Conservation (phyloP, 495 filamentous ascomycete genomes). For the Penicillium canariense region DNA sequence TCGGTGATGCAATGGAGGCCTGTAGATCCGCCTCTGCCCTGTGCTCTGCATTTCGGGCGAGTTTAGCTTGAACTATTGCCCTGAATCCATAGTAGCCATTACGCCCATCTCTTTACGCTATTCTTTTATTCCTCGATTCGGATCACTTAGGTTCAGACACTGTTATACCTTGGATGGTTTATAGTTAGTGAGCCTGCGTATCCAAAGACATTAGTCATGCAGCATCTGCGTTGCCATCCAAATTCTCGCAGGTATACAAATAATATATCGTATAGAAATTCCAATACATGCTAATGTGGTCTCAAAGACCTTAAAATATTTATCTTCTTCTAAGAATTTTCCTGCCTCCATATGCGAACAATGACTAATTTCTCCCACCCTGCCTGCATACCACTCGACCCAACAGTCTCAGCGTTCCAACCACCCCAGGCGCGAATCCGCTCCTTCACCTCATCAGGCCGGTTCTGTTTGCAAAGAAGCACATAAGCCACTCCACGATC, state of each 20-base stretch:
- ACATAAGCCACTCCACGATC: conserved; percentile 79
- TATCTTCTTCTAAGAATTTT: background rate
- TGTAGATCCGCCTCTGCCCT: background rate
- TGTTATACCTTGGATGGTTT: background rate
- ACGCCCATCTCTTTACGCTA: background rate
- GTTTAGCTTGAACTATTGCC: background rate
- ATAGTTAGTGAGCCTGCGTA: background rate
- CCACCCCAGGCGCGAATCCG: conserved; percentile 56
- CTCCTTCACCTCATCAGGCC: conserved; percentile 69
- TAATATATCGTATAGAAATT: background rate
- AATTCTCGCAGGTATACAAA: background rate
- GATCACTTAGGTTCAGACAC: background rate
- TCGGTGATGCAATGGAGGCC: background rate
- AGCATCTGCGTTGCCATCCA: background rate
- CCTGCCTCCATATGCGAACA: conserved; percentile 68
- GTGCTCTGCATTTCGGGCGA: background rate
- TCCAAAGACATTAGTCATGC: background rate
- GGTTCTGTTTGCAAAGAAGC: conserved; percentile 84
- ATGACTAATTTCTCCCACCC: conserved; percentile 91
- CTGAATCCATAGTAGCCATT: background rate
- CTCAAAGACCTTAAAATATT: background rate
- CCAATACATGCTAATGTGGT: background rate
- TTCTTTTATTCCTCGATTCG: background rate
- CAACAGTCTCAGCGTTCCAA: conserved; percentile 79
- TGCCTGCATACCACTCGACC: conserved; percentile 75